These are phyloP conservation scores for Suillus ampliporus DNA, from an alignment of 768 basidiomycete genomes.

Conservation along the genomic window DNA sequence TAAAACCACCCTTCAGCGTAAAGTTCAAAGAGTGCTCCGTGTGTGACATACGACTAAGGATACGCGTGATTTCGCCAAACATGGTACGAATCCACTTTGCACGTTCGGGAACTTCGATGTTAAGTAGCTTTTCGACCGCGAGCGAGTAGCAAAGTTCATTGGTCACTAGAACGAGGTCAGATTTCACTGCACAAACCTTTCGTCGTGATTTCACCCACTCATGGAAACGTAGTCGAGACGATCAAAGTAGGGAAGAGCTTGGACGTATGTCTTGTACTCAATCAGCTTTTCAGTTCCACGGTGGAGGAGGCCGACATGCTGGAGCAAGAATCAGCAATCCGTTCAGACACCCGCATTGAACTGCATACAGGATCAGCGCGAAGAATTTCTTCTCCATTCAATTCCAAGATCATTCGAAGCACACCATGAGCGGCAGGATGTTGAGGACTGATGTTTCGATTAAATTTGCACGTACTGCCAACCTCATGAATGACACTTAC, in stretches of 20 bases:
- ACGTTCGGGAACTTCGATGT: slow-evolving; percentile 94
- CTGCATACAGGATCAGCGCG: slow-evolving; percentile 78
- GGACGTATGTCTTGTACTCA: slow-evolving; percentile 98
- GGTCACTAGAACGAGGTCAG: slow-evolving; percentile 71
- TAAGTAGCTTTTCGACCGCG: slow-evolving; percentile 97
- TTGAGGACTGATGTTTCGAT: slow-evolving; percentile 60
- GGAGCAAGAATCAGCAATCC: slow-evolving; percentile 1
- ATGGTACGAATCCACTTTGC: slow-evolving; percentile 98
- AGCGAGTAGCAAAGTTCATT: slow-evolving; percentile 98
- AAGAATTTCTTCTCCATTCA: slow-evolving; percentile 96
- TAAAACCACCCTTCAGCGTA: slow-evolving; percentile 29
- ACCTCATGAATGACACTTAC: slow-evolving; percentile 41
- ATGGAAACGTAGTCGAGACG: slow-evolving; percentile 99
- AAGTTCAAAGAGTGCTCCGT: neutral
- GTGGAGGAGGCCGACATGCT: slow-evolving; percentile 96
- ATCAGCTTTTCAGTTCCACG: slow-evolving; percentile 98
- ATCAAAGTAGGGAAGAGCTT: slow-evolving; percentile 98
- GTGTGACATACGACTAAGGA: slow-evolving; percentile 82
- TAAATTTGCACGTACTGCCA: neutral
- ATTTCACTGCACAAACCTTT: slow-evolving; percentile 1
- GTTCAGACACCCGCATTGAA: neutral
- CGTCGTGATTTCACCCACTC: slow-evolving; percentile 64
- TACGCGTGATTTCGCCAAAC: slow-evolving; percentile 96
- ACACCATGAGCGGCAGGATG: slow-evolving; percentile 99
- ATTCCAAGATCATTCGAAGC: slow-evolving; percentile 93